phyloP scores from a whole-genome alignment of 164 flowering plant species.

The Piper betle region DNA sequence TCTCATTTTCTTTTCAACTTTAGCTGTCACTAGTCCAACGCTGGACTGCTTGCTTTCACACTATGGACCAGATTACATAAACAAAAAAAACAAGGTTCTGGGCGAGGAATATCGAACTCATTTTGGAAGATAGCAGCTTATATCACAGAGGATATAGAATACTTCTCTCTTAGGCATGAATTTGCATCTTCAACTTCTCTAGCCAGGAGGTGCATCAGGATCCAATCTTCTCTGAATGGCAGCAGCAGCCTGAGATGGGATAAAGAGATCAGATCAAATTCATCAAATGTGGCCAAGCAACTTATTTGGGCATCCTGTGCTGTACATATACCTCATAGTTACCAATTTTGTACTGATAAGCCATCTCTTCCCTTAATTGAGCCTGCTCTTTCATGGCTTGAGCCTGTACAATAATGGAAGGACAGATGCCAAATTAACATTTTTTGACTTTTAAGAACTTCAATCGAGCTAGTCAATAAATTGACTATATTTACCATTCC shows the following conservation, averaged over 20 bases:
- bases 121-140: no score
- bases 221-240: constrained; percentile 94
- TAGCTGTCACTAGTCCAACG: no score
- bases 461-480: no score
- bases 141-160: no score
- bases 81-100: no score
- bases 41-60: no score
- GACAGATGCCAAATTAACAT: not conserved
- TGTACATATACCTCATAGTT: constrained; percentile 59
- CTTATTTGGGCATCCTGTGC: not conserved
- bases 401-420: constrained; percentile 1
- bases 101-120: no score
- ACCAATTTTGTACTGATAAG: constrained; percentile 46
- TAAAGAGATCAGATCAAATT: not conserved
- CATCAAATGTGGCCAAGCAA: not conserved
- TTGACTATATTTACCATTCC: constrained; percentile 54
- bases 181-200: not conserved
- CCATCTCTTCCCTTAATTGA: constrained; percentile 84
- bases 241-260: constrained; percentile 63
- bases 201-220: constrained; percentile 66
- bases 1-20: no score
- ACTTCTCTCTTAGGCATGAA: no score
- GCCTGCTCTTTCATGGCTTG: constrained; percentile 72
- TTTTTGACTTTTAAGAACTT: not conserved
- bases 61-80: no score